phyloP scores from a whole-genome alignment of 163 green algal species.

The Prototheca wickerhamii region DNA sequence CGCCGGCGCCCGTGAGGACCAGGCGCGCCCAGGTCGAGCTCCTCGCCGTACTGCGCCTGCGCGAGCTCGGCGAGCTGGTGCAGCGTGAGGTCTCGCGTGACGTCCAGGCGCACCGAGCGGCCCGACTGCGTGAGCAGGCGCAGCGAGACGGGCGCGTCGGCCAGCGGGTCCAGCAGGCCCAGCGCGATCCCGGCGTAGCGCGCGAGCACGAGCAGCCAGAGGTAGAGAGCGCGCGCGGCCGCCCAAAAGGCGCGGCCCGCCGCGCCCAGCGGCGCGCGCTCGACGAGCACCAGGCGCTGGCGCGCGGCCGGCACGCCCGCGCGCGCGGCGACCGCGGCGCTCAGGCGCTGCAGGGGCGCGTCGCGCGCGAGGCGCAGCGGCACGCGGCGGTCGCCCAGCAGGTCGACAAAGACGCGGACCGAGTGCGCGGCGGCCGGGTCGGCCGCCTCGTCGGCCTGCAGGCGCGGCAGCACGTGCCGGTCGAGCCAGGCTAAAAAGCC shows the following conservation, averaged over 20 bases:
- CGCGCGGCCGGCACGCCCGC: not conserved
- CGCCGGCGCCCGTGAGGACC: not conserved
- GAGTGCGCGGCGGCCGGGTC: no score
- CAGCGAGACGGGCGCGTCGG: not conserved
- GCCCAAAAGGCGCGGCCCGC: not conserved
- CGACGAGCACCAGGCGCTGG: constrained; percentile 1
- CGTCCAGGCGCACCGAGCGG: not conserved
- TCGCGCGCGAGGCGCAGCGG: not conserved
- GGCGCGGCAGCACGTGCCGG: not conserved
- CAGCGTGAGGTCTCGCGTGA: not conserved
- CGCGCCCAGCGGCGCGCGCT: not conserved
- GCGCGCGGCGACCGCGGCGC: not conserved
- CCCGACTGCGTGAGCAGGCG: not conserved
- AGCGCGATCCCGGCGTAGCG: not conserved
- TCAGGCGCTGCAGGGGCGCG: not conserved
- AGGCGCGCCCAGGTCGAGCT: not conserved
- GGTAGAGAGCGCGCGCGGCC: not conserved
- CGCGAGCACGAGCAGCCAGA: not conserved
- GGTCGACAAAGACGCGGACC: not conserved
- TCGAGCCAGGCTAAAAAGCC: constrained; percentile 7
- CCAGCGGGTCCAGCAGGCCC: not conserved
- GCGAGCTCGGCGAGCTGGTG: not conserved
- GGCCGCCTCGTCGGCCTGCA: no score
- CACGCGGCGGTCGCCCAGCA: not conserved
- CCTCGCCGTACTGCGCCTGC: not conserved